Base-by-base conservation (phyloP, 306 rosid species). In the Sicyos baderoa region DNA sequence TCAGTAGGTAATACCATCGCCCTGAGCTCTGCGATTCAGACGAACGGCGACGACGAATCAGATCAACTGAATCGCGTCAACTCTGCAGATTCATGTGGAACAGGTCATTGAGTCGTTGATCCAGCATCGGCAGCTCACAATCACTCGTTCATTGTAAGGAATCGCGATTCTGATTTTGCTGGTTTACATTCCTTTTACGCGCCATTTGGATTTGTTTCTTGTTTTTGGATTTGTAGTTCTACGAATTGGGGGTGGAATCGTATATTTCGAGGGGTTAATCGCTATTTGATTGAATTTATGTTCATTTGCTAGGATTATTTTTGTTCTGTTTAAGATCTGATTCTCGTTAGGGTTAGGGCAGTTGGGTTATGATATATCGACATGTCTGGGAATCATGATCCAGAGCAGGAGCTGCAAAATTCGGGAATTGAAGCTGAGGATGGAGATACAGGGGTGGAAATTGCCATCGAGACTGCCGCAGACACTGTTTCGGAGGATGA, bases 341-440 rank as follows among this genome's bases (percentile, higher is more conserved):
- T 65, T 65, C 40, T 45, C 19, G 77, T 73, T 70, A 74, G 27
- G 73, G 74, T 72, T 59, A 44, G 53, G 64, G 68, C 53, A 40
- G 42, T 80, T 77, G 66, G 84, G 78, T 81, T 78, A 75, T 82
- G 87, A 77, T 63, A 53, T 37, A 42, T 77, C 64, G 79, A 70
- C 53, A 85, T 88, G 91, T 82, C 96, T 72, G 96, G 83, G 75
- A 84, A 77, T 77, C 76, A 72, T 55, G 81, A 40, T 15, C 74
- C 72, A 16, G 78, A 76, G 61, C 67, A 45, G 81, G 65, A 19
- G 8, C 54, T 50, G 71, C 74, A 73, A 32, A 70, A 61, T 50
- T 63, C 72, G 18, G 81, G 72, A 72, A 65, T 16, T 42, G 70
- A 63, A 69, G 72, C 15, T 37, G 60, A 44, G 15, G 54, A 65